Evolutionary conservation across 2,329 filamentous ascomycete genomes (phyloP).

Genomic region (Corniculantispora saksenae): DNA sequence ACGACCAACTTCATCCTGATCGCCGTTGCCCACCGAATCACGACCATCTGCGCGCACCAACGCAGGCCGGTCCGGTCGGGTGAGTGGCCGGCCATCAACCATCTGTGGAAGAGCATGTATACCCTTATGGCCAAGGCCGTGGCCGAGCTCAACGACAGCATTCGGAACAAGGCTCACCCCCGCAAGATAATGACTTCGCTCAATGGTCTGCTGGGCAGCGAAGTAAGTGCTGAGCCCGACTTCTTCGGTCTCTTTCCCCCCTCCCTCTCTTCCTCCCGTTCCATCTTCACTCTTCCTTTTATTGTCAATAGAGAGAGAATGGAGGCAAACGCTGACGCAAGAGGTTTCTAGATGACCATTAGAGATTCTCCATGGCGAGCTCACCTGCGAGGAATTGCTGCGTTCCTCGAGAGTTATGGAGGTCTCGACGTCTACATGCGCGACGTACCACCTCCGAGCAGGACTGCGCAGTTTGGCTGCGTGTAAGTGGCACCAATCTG

Average conservation of each 20-base stretch:
- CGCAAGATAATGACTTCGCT: background rate
- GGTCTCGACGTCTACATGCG: background rate
- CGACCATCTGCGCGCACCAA: background rate
- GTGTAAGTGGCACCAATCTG: background rate
- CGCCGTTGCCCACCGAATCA: background rate
- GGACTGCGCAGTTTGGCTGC: background rate
- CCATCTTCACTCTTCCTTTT: too few species aligned
- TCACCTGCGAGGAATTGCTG: background rate
- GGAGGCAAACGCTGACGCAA: too few species aligned
- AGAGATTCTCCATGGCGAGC: background rate
- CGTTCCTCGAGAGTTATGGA: background rate
- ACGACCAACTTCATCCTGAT: background rate
- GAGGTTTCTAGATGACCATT: background rate
- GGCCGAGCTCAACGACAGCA: background rate
- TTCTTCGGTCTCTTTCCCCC: background rate
- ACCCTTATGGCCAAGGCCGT: background rate
- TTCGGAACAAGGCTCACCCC: background rate
- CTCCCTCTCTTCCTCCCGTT: background rate
- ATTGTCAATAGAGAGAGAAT: too few species aligned
- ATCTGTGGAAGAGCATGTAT: background rate
- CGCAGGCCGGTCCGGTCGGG: background rate
- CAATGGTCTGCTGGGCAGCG: background rate
- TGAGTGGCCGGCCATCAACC: background rate
- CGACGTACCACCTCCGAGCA: background rate
- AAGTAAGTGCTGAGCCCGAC: background rate